These are phyloP conservation scores for Whalleya microplaca DNA, from an alignment of 2,329 filamentous ascomycete genomes.

Conservation along the genomic window DNA sequence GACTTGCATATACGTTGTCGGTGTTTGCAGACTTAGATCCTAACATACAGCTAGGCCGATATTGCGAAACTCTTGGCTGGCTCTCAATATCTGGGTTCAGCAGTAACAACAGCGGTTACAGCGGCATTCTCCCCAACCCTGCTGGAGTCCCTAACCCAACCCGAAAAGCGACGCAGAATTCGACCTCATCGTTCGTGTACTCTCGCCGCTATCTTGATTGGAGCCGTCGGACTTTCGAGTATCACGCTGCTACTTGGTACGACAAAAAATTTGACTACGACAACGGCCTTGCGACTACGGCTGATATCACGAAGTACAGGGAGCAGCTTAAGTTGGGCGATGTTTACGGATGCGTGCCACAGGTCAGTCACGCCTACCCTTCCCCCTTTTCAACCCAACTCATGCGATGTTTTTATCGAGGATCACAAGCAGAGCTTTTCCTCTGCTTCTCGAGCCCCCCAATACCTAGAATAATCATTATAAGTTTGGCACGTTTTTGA, in stretches of 20 bases:
- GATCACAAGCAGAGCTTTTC: too few relatives aligned
- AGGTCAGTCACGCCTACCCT: constrained; percentile 21
- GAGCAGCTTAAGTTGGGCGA: constrained; percentile 57
- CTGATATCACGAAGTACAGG: constrained; percentile 54
- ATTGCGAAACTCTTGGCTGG: constrained; percentile 72
- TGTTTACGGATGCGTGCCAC: constrained; percentile 63
- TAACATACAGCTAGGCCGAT: constrained; percentile 49
- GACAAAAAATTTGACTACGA: constrained; percentile 54
- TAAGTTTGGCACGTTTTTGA: background rate
- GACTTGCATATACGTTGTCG: background rate
- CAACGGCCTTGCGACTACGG: constrained; percentile 50
- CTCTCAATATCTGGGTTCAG: constrained; percentile 65
- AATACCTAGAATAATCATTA: background rate
- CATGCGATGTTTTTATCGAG: background rate
- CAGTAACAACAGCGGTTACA: constrained; percentile 47
- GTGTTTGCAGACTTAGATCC: background rate
- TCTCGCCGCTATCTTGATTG: constrained; percentile 69
- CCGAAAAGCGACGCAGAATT: constrained; percentile 44
- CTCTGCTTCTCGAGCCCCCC: too few relatives aligned
- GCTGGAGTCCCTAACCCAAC: constrained; percentile 43
- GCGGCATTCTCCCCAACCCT: constrained; percentile 40
- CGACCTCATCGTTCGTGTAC: constrained; percentile 48
- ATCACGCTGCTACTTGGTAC: constrained; percentile 58
- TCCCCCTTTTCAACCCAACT: background rate
- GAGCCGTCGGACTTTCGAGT: constrained; percentile 68